These are phyloP conservation scores for Phytophthora citrophthora DNA, from an alignment of 352 stramenopile species.

Conservation along the genomic window DNA sequence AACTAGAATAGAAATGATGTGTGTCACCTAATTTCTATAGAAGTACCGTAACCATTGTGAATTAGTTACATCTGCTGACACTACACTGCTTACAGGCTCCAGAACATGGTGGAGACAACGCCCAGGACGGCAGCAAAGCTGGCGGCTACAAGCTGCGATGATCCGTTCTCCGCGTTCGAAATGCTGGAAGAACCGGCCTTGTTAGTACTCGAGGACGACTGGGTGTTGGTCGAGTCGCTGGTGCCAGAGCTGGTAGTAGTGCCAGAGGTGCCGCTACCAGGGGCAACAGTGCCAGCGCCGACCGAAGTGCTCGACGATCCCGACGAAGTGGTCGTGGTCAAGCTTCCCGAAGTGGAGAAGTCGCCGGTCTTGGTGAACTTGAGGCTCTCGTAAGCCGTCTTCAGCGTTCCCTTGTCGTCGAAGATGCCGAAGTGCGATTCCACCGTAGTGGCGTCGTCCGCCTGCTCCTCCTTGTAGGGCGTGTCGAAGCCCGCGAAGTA, in stretches of 20 bases:
- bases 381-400: constrained; percentile 62
- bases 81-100: constrained; percentile 44
- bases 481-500: constrained; percentile 89
- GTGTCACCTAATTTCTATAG: neutral
- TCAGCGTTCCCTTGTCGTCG: constrained; percentile 64
- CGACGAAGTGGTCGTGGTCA: constrained; percentile 16
- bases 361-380: constrained; percentile 54
- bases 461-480: constrained; percentile 72
- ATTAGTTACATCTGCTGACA: neutral
- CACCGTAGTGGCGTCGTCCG: constrained; percentile 54
- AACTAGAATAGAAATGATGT: neutral
- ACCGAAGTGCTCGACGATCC: constrained; percentile 27
- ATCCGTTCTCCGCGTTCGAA: constrained; percentile 26
- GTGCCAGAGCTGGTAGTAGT: constrained; percentile 24
- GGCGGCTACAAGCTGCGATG: constrained; percentile 39
- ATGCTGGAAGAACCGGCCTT: constrained; percentile 26
- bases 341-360: constrained; percentile 32
- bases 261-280: constrained; percentile 22
- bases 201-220: constrained; percentile 24
- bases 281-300: constrained; percentile 31
- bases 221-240: constrained; percentile 22
- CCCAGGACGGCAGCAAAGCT: constrained; percentile 41
- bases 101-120: constrained; percentile 43
- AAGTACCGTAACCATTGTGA: constrained; percentile 12
- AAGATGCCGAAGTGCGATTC: constrained; percentile 86